Percentiles rank a stretch among this genome's conserved stretches.
These are phyloP conservation scores for Mycena sp. DNA, from an alignment of 1,284 basidiomycete species.

Conservation along the genomic window DNA sequence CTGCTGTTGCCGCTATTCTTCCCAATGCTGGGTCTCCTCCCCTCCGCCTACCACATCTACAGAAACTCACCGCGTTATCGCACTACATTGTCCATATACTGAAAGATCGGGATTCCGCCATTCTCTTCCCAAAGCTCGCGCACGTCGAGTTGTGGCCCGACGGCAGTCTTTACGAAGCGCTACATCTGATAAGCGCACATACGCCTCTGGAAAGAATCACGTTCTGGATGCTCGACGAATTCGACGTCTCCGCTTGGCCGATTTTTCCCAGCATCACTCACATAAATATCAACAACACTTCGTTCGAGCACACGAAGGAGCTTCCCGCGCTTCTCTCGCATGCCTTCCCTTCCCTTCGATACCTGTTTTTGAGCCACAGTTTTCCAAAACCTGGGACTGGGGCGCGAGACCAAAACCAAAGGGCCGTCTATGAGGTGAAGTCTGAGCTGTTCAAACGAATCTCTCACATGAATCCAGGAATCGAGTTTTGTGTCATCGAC, in stretches of 20 bases:
- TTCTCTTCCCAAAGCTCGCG: not conserved
- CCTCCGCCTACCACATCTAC: not conserved
- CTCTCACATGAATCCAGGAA: not conserved
- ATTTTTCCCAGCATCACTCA: not conserved
- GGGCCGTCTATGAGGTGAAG: not conserved
- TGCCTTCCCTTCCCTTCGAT: slow-evolving; percentile 8
- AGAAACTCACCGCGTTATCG: not conserved
- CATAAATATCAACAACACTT: not conserved
- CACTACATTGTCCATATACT: slow-evolving; percentile 13
- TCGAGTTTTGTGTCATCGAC: not conserved
- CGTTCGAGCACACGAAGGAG: not conserved
- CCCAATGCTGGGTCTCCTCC: not conserved
- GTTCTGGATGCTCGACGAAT: slow-evolving; percentile 2
- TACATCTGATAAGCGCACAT: not conserved
- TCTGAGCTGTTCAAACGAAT: not conserved
- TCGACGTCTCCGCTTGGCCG: not conserved
- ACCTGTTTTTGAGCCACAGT: not conserved
- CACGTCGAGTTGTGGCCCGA: slow-evolving; percentile 17
- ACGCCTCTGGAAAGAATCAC: not conserved
- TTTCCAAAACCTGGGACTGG: not conserved
- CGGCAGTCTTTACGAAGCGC: not conserved
- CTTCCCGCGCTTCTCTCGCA: not conserved
- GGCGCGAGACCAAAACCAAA: too few species aligned
- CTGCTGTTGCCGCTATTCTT: not conserved
- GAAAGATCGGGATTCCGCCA: not conserved